Conservation (phyloP, 2,329 filamentous ascomycete species). For the Hypoxylon sp. region DNA sequence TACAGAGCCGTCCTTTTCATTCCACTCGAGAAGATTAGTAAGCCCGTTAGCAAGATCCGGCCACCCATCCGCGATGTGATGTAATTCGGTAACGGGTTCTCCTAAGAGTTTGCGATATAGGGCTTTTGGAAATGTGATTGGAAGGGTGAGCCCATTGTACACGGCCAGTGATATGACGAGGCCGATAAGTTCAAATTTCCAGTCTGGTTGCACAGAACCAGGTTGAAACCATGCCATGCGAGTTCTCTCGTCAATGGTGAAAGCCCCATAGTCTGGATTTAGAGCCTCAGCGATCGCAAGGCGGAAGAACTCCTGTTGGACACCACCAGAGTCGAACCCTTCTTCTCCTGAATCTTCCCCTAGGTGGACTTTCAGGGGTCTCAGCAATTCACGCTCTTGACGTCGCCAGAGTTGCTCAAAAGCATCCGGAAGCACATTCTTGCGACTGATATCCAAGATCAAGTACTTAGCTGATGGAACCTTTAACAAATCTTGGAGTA, state of each 20-base stretch:
- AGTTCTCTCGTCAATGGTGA: conserved; percentile 82
- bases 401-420: conserved; percentile 93
- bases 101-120: conserved; percentile 86
- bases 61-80: conserved; percentile 90
- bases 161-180: conserved; percentile 90
- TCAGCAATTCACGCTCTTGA: conserved; percentile 83
- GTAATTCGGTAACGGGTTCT: conserved; percentile 76
- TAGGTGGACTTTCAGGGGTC: conserved; percentile 89
- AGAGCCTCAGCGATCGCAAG: conserved; percentile 85
- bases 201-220: conserved; percentile 83
- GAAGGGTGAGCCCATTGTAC: conserved; percentile 93
- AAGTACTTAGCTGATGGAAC: conserved; percentile 79
- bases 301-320: conserved; percentile 97
- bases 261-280: conserved; percentile 82
- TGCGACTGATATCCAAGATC: conserved; percentile 76
- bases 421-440: conserved; percentile 78
- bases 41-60: conserved; percentile 83
- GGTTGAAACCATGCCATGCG: conserved; percentile 91
- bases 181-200: conserved; percentile 92
- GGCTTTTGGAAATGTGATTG: conserved; percentile 87
- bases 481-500: conserved; percentile 74
- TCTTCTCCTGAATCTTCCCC: conserved; percentile 87
- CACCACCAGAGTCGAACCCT: conserved; percentile 92
- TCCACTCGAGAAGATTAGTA: conserved; percentile 80
- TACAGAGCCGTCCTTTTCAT: conserved; percentile 80